Base-by-base conservation (phyloP, 2,329 filamentous ascomycete genomes). In the Apiospora kogelbergensis region DNA sequence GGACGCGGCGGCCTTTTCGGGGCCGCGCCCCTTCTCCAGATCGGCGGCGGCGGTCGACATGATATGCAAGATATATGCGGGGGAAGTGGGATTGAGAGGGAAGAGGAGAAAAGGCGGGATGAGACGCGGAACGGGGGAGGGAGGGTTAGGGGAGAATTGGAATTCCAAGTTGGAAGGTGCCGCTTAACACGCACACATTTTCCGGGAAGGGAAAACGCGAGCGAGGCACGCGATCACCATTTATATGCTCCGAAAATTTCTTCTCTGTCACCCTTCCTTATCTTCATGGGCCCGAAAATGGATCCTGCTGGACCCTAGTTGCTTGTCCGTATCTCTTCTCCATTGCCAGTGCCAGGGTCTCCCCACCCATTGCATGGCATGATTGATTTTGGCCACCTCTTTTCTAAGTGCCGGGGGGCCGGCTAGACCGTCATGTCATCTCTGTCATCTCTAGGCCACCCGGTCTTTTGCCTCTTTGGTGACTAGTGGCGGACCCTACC, bases 121-220 rank as follows among this genome's bases (percentile, higher is more conserved):
- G 26, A 6, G 26, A 57, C 30, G 48, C 15, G 40, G 11, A 13
- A 42, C 48, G 26, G 26, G 13, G 24, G 20, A 33, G 30, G 24
- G 26, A 33, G 48, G 48, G 48, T 24, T 20, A 11, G 45, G 24
- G 9, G 26, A 60, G 30, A 30, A 15, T n/a, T 60, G 11, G 53
- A 60, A 57, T 60, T 60, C 53, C 53, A 60, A 60, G 30, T 60
- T 60, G 53, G 53, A 60, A 60, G 53, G 53, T 60, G 53, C 53
- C 53, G 53, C 53, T 60, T 60, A 37, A 30, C 53, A 60, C 53
- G 53, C 53, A 60, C 53, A 60, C 53, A 60, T 60, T 37, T 33
- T 37, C 53, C 53, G 33, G 53, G 33, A 60, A 9, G 3, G 33
- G 48, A 57, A 44, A 57, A 26, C 48, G 30, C 53, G 30, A 60